Conservation (phyloP, 257 asterid genomes). For the Solanum bukasovii region DNA sequence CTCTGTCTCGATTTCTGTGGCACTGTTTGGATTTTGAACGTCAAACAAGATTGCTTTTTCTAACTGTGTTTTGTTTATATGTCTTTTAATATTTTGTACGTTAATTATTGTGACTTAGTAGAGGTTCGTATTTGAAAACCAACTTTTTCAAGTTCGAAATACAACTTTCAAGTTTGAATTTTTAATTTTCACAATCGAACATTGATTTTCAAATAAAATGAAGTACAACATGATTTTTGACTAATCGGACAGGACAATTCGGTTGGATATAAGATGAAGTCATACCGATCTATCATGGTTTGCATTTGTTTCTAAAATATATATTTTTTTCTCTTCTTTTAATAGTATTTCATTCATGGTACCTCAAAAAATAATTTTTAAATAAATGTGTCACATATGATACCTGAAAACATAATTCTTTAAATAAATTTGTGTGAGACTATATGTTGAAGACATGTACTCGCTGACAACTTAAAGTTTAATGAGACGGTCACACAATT, state of each 20-base stretch:
- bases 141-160: background rate
- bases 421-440: too few relatives aligned
- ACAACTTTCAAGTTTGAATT: background rate
- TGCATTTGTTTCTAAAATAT: background rate
- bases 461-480: background rate
- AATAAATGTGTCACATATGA: background rate
- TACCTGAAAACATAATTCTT: background rate
- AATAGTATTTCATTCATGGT: background rate
- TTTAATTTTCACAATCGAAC: background rate
- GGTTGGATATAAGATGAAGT: background rate
- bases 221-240: background rate
- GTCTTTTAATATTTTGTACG: background rate
- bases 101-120: background rate
- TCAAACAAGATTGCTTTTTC: background rate
- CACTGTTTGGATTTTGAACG: background rate
- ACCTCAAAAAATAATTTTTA: background rate
- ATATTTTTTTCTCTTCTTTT: background rate
- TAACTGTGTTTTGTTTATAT: background rate
- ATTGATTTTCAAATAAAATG: background rate
- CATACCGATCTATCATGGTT: background rate
- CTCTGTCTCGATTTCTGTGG: background rate
- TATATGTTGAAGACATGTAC: background rate
- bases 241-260: background rate
- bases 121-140: background rate
- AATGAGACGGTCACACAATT: background rate